Conservation (phyloP, 129 eudicot genomes). For the Oenanthe sinensis region DNA sequence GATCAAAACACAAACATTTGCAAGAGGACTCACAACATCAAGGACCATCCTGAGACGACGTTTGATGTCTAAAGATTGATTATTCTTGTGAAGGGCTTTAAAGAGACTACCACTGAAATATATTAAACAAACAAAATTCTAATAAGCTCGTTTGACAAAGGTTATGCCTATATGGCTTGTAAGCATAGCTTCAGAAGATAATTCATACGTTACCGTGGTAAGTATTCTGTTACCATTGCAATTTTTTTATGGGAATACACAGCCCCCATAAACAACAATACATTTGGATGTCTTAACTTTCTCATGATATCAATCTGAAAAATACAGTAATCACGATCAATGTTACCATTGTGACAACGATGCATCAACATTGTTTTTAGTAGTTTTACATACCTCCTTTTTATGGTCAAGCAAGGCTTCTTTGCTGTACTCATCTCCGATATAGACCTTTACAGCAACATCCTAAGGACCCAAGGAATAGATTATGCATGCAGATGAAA, state of each 20-base stretch:
- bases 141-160: neutral
- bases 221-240: conserved; percentile 80
- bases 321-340: neutral
- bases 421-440: conserved; percentile 56
- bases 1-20: neutral
- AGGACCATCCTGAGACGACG: conserved; percentile 80
- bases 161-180: no score
- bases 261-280: conserved; percentile 88
- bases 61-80: conserved; percentile 52
- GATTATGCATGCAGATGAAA: conserved; percentile 7
- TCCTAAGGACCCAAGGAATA: conserved; percentile 41
- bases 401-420: conserved; percentile 57
- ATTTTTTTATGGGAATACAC: conserved; percentile 63
- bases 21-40: conserved; percentile 57
- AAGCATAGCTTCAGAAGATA: neutral
- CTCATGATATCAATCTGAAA: conserved; percentile 74
- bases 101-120: conserved; percentile 83
- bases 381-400: conserved; percentile 45
- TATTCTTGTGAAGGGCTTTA: conserved; percentile 58
- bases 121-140: neutral
- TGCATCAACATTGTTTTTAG: neutral
- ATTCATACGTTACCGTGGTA: conserved; percentile 52
- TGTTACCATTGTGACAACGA: neutral
- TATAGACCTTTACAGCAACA: conserved; percentile 77
- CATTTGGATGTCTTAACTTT: conserved; percentile 84